Evolutionary conservation across 768 basidiomycete genomes (phyloP).

Genomic region (Russula virescens): DNA sequence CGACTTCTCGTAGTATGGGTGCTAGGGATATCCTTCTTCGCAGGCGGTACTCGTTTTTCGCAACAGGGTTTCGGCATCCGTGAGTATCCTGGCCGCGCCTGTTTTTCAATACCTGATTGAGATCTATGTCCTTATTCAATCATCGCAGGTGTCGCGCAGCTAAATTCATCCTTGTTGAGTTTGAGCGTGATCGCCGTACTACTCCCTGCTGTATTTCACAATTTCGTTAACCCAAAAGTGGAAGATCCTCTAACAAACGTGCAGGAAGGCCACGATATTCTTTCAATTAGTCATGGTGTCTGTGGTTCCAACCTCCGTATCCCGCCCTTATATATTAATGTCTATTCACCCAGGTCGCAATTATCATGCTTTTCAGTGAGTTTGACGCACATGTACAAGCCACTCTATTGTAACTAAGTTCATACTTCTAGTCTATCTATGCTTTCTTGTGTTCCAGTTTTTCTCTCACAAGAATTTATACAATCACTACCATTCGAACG

Average conservation of each 20-base stretch:
- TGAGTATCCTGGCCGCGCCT: constrained; percentile 34
- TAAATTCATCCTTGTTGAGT: constrained; percentile 70
- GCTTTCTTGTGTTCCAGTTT: constrained; percentile 50
- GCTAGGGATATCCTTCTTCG: constrained; percentile 88
- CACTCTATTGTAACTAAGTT: background rate
- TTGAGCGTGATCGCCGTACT: constrained; percentile 77
- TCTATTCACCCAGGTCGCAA: constrained; percentile 37
- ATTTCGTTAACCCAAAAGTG: constrained; percentile 34
- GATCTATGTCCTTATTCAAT: background rate
- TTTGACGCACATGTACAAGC: constrained; percentile 8
- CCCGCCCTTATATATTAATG: background rate
- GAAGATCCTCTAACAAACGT: constrained; percentile 26
- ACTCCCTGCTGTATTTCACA: constrained; percentile 75
- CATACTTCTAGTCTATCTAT: constrained; percentile 40
- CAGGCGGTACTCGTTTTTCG: constrained; percentile 72
- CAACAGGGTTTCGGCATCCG: constrained; percentile 75
- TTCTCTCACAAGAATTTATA: constrained; percentile 53
- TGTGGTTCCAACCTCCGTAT: constrained; percentile 22
- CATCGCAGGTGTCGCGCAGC: constrained; percentile 48
- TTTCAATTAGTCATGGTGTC: constrained; percentile 49
- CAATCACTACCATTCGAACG: constrained; percentile 29
- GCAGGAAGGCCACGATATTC: constrained; percentile 38
- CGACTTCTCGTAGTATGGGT: constrained; percentile 51
- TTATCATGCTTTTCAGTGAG: constrained; percentile 50
- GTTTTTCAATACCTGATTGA: background rate